Conservation (phyloP, 148 eudicot genomes). For the Dysphania ambrosioides region DNA sequence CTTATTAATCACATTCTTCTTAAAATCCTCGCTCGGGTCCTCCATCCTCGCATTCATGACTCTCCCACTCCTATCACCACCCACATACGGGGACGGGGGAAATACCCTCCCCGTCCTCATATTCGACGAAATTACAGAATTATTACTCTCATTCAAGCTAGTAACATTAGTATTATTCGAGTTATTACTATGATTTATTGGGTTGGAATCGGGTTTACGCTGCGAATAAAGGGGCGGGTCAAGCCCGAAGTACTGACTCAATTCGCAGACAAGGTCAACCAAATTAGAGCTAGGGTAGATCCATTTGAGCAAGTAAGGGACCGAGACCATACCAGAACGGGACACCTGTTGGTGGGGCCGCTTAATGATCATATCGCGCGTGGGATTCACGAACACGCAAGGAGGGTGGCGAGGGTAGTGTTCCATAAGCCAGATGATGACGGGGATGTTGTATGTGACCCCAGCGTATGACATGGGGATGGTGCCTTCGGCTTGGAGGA, state of each 20-base stretch:
- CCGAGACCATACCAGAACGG: constrained; percentile 64
- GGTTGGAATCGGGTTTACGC: constrained; percentile 35
- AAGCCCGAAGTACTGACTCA: constrained; percentile 46
- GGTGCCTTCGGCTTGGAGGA: constrained; percentile 89
- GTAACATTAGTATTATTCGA: too few species aligned
- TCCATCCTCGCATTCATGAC: constrained; percentile 38
- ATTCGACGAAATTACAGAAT: neutral
- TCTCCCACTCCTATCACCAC: too few species aligned
- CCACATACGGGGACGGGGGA: too few species aligned
- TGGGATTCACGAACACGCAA: constrained; percentile 73
- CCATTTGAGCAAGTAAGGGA: constrained; percentile 77
- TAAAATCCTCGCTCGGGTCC: constrained; percentile 70
- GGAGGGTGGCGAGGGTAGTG: constrained; percentile 78
- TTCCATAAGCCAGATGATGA: constrained; percentile 79
- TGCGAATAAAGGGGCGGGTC: constrained; percentile 90
- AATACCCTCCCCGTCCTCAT: too few species aligned
- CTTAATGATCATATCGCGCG: constrained; percentile 83
- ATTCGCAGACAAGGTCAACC: constrained; percentile 54
- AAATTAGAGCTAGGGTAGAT: constrained; percentile 75
- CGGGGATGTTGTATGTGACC: constrained; percentile 78
- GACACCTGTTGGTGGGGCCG: constrained; percentile 66
- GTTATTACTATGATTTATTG: too few species aligned
- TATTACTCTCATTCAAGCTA: neutral
- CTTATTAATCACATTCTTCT: constrained; percentile 63
- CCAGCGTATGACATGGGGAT: constrained; percentile 60